phyloP scores from a whole-genome alignment of 2,329 filamentous ascomycete species.

The Ophiostoma populinum region DNA sequence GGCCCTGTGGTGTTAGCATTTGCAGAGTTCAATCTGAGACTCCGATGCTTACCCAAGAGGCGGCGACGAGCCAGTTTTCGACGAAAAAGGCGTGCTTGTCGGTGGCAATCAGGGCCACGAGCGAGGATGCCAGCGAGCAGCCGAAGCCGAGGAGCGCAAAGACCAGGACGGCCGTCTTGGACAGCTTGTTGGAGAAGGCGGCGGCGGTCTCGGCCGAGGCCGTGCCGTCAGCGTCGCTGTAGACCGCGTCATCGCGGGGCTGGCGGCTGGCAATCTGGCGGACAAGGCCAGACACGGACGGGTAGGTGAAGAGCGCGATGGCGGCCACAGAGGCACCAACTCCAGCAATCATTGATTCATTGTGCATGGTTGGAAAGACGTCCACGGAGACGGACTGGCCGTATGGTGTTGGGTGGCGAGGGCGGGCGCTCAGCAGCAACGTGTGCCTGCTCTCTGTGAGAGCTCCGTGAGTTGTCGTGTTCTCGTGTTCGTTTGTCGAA shows the following conservation, averaged over 20 bases:
- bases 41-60: constrained; percentile 51
- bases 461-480: too few species aligned
- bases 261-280: constrained; percentile 15
- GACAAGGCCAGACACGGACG: constrained; percentile 15
- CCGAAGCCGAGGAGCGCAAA: constrained; percentile 36
- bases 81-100: constrained; percentile 24
- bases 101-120: constrained; percentile 29
- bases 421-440: too few species aligned
- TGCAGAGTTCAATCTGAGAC: constrained; percentile 9
- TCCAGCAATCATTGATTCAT: constrained; percentile 15
- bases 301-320: constrained; percentile 16
- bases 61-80: constrained; percentile 42
- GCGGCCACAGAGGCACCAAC: constrained; percentile 15
- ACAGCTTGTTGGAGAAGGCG: constrained; percentile 41
- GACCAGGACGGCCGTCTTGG: constrained; percentile 36
- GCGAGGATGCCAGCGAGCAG: constrained; percentile 36
- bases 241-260: constrained; percentile 23
- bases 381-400: too few species aligned
- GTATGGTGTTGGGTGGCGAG: too few species aligned
- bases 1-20: constrained; percentile 5
- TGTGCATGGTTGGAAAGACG: constrained; percentile 13
- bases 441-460: too few species aligned
- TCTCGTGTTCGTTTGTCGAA: too few species aligned
- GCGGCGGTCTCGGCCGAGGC: constrained; percentile 46
- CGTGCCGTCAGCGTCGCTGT: constrained; percentile 53